Base-by-base conservation (phyloP, 768 basidiomycete species). In the Mycena filopes region DNA sequence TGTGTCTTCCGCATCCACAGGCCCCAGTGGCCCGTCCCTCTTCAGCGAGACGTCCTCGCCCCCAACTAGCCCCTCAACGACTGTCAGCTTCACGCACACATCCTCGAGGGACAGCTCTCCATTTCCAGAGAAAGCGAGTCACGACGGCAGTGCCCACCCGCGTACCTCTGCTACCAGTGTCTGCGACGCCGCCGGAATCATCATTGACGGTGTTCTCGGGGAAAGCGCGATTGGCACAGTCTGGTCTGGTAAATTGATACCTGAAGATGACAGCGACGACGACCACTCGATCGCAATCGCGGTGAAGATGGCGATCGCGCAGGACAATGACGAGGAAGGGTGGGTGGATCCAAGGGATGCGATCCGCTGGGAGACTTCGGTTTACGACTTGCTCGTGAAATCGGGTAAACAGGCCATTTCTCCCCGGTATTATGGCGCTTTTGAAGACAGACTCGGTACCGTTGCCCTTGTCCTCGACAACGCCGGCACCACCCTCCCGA, bases 241-340 rank as follows among this genome's bases (percentile, higher is more conserved):
- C 12, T 65, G 63, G 63, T 46, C 63, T 5, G 63, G 63, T 1
- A 41, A 33, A 18, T 59, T 65, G 63, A 55, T 65, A 38, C 51
- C 28, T 11, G 63, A 65, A 42, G 63, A 59, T 16, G 51, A 21
- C 45, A 40, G 2, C 20, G 50, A 47, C 1, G 57, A 58, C 15
- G 38, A 47, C 43, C 9, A 23, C 28, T 20, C 45, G 1, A 65
- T 59, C 11, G 36, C 51, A 0, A 33, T 65, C 45, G 57, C 41
- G 8, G 57, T 55, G 38, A 65, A 65, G 51, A 65, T 65, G 46
- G 63, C 50, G 13, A 8, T 59, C 23, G 50, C 57, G 10, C 56
- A 25, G 57, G 51, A 58, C 18, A 41, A 54, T 41, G 9, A 10
- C 15, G 51, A 65, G n/a, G 55, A 46, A 42, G 50, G 12, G 3